Percentiles rank a stretch among this genome's conserved stretches.
phyloP scores from a whole-genome alignment of 192 early-diverging fungal species.

The Rhizophagus clarus region DNA sequence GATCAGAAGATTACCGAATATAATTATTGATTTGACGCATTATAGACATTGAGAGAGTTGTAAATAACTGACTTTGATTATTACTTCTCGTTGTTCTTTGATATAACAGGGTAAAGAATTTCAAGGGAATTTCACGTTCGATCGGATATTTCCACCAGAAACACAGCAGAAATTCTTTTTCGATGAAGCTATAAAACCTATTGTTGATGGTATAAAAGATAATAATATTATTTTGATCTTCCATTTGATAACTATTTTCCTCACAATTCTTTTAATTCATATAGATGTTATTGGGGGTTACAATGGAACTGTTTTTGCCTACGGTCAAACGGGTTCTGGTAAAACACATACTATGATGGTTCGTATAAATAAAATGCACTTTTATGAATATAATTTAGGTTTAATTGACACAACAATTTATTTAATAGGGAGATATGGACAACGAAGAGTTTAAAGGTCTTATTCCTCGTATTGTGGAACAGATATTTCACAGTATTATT shows the following conservation, averaged over 20 bases:
- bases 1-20: no score
- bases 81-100: not conserved
- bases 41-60: no score
- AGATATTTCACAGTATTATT: conserved; percentile 91
- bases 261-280: not conserved
- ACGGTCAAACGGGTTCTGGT: conserved; percentile 98
- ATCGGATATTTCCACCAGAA: conserved; percentile 85
- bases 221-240: not conserved
- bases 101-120: conserved; percentile 55
- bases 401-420: not conserved
- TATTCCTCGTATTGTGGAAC: conserved; percentile 95
- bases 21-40: no score
- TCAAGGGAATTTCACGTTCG: conserved; percentile 85
- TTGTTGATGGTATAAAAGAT: conserved; percentile 81
- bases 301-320: conserved; percentile 99
- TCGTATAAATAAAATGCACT: conserved; percentile 2
- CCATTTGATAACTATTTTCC: not conserved
- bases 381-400: not conserved
- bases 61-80: not conserved
- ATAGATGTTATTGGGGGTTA: conserved; percentile 96
- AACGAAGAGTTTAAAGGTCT: conserved; percentile 89
- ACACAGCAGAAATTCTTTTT: conserved; percentile 86
- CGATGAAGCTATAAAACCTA: conserved; percentile 87
- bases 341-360: conserved; percentile 98
- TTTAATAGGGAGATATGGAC: conserved; percentile 88